A percentile compares a stretch with the other conserved stretches of the same genome.
These are phyloP conservation scores for Rhizopus sp. DNA, from an alignment of 371 early-diverging fungal genomes.

Conservation along the genomic window DNA sequence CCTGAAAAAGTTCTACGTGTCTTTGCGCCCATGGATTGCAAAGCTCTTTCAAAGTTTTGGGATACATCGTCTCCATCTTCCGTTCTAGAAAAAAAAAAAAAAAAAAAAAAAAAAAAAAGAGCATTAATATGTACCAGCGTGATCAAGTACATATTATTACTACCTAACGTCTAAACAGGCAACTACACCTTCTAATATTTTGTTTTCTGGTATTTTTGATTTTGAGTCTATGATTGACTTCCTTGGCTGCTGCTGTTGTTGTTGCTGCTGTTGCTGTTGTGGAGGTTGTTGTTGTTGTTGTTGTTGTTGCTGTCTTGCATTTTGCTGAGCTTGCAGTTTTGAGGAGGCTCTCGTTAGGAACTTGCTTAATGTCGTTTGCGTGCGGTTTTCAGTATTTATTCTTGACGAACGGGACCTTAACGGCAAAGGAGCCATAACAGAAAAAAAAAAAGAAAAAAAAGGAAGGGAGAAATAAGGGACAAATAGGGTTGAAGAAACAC, in stretches of 20 bases:
- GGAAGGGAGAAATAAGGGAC: too few species aligned
- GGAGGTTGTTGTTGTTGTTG: slow-evolving; percentile 9
- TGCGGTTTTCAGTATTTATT: not conserved
- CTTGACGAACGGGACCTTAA: not conserved
- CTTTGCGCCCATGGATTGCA: slow-evolving; percentile 53
- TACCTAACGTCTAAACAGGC: slow-evolving; percentile 50
- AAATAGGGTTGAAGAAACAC: not conserved
- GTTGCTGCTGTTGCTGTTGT: slow-evolving; percentile 1
- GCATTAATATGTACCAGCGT: not conserved
- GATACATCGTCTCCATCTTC: slow-evolving; percentile 56
- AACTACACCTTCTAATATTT: slow-evolving; percentile 41
- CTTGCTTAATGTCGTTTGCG: too few species aligned
- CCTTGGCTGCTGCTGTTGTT: not conserved
- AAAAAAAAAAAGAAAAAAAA: too few species aligned
- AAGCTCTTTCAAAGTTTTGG: slow-evolving; percentile 40
- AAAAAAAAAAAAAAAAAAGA: not conserved
- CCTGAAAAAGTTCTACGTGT: slow-evolving; percentile 36
- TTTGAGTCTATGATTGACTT: not conserved
- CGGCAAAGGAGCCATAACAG: not conserved
- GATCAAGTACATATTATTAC: slow-evolving; percentile 15
- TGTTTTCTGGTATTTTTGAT: slow-evolving; percentile 12
- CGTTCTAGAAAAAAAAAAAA: slow-evolving; percentile 26
- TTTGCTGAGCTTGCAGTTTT: not conserved
- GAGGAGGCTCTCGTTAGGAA: not conserved
- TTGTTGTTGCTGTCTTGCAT: slow-evolving; percentile 1